phyloP scores from a whole-genome alignment of 257 asterid genomes.

The Solanum pimpinellifolium region DNA sequence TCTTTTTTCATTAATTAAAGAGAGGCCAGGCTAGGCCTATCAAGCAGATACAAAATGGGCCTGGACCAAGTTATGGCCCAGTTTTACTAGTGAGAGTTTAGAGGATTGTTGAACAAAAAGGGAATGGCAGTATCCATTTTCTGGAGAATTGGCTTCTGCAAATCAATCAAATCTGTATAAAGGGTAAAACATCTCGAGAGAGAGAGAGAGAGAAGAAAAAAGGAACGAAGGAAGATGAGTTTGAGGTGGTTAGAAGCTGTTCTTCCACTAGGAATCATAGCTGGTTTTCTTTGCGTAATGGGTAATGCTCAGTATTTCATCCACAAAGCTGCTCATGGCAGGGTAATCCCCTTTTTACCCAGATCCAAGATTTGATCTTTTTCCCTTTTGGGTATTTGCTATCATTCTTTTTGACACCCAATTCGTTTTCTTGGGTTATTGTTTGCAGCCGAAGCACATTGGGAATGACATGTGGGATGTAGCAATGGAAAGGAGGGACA shows the following conservation, averaged over 20 bases:
- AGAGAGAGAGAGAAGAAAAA: neutral
- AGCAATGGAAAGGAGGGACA: constrained; percentile 85
- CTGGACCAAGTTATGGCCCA: neutral
- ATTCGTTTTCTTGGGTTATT: neutral
- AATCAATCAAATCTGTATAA: neutral
- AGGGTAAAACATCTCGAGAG: neutral
- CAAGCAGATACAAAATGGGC: neutral
- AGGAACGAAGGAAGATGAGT: constrained; percentile 17
- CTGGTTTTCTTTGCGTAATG: constrained; percentile 87
- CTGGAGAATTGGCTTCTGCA: neutral
- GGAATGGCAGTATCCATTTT: neutral
- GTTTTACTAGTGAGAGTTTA: neutral
- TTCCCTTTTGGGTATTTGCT: neutral
- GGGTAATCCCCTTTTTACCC: constrained; percentile 20
- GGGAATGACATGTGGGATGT: constrained; percentile 85
- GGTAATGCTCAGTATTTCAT: constrained; percentile 82
- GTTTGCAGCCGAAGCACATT: constrained; percentile 77
- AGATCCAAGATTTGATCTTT: neutral
- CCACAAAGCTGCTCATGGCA: constrained; percentile 93
- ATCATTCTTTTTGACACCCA: neutral
- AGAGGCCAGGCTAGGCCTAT: neutral
- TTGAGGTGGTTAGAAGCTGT: constrained; percentile 62
- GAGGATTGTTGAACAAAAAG: neutral
- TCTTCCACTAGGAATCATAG: constrained; percentile 81
- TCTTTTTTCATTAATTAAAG: neutral